A percentile compares a stretch with the other conserved stretches of the same genome.
Evolutionary conservation across 1,139 yeast genomes (phyloP).

Genomic region (Nematodospora anomalae): DNA sequence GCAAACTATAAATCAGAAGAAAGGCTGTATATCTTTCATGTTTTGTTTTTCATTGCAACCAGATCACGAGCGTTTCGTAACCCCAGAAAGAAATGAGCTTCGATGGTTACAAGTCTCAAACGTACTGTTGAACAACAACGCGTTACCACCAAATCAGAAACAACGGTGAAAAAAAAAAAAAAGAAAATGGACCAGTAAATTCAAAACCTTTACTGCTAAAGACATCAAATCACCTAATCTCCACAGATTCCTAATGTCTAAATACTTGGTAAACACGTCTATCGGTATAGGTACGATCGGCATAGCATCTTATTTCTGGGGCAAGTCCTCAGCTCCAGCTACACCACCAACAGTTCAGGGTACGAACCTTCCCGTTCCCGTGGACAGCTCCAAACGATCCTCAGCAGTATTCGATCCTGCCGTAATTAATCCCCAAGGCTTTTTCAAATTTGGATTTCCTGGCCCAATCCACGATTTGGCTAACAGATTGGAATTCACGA

Average conservation of each 20-base stretch:
- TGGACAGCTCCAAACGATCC: conserved; percentile 6
- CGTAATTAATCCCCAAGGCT: conserved; percentile 64
- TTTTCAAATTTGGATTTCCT: conserved; percentile 89
- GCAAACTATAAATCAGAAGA: too few species aligned
- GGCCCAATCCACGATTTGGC: conserved; percentile 89
- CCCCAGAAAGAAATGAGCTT: too few species aligned
- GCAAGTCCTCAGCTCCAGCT: conserved; percentile 26
- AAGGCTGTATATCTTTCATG: too few species aligned
- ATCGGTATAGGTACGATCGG: conserved; percentile 41
- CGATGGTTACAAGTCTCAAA: too few species aligned
- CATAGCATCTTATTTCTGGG: conserved; percentile 39
- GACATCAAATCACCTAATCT: too few species aligned
- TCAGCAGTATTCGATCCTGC: conserved; percentile 26
- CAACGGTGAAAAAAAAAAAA: too few species aligned
- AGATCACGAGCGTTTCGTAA: too few species aligned
- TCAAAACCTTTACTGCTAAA: too few species aligned
- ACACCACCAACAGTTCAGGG: conserved; percentile 15
- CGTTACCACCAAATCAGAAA: too few species aligned
- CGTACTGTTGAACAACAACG: too few species aligned
- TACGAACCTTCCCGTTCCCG: conserved; percentile 17
- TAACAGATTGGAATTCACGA: conserved; percentile 70
- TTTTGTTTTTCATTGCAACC: too few species aligned
- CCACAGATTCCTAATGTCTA: conserved; percentile 7
- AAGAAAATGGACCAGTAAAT: too few species aligned
- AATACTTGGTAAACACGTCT: conserved; percentile 5